Conservation (phyloP, 1,139 yeast genomes). For the Suhomyces choctaworum region DNA sequence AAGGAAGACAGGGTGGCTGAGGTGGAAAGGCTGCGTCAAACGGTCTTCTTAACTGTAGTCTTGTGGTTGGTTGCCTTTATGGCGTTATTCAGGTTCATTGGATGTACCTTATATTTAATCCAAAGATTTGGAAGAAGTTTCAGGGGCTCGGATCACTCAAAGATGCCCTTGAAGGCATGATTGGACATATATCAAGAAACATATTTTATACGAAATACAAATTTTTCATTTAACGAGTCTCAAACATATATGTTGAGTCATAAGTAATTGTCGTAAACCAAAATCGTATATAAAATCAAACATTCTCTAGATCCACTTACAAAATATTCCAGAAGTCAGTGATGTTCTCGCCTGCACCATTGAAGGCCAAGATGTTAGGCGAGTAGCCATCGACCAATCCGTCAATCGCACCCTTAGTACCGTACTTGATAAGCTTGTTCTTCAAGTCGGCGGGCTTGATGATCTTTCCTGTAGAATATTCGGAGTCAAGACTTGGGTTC, state of each 20-base stretch:
- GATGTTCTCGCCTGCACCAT: conserved; percentile 27
- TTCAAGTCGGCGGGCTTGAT: conserved; percentile 39
- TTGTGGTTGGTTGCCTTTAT: conserved; percentile 81
- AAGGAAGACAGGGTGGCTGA: conserved; percentile 12
- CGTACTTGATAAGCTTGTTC: conserved; percentile 37
- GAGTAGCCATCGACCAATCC: conserved; percentile 21
- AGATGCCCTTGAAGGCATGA: conserved; percentile 1
- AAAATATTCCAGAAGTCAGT: conserved; percentile 23
- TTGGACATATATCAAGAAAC: not conserved
- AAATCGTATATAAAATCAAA: too few relatives aligned
- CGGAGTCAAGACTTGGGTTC: conserved; percentile 83
- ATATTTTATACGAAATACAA: not conserved
- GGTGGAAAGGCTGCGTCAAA: conserved; percentile 28
- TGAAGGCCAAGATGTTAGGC: conserved; percentile 28
- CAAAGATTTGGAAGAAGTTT: conserved; percentile 28
- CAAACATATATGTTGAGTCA: too few relatives aligned
- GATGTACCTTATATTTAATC: conserved; percentile 61
- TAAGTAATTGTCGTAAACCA: too few relatives aligned
- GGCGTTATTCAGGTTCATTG: conserved; percentile 72
- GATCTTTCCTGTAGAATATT: conserved; percentile 28
- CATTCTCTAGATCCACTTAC: not conserved
- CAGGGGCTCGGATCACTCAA: conserved; percentile 13
- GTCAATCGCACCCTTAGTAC: conserved; percentile 34
- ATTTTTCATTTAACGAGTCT: too few relatives aligned
- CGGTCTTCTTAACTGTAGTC: conserved; percentile 65